phyloP scores from a whole-genome alignment of 352 stramenopile species.

The Pythium phragmitis region DNA sequence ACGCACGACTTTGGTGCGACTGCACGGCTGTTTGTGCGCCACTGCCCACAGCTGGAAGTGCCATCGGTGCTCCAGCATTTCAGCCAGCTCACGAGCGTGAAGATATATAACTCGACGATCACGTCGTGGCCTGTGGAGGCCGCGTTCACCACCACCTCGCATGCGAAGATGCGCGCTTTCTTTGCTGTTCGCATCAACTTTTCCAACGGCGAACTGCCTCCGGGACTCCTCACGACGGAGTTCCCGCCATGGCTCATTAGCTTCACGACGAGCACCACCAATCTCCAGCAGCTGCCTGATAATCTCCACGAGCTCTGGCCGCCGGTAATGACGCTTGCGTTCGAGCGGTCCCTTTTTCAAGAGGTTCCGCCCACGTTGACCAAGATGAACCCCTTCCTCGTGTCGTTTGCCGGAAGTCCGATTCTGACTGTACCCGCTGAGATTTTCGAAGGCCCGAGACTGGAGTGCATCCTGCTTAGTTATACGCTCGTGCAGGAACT shows the following conservation, averaged over 20 bases:
- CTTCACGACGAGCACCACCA: background rate
- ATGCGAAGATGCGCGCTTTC: background rate
- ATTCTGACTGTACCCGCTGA: background rate
- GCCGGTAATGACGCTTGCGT: background rate
- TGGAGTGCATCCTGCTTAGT: background rate
- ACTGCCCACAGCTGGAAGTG: background rate
- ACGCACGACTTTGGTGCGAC: background rate
- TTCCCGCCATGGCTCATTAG: constrained; percentile 1
- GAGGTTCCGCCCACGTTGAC: background rate
- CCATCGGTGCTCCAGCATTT: background rate
- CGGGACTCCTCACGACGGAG: background rate
- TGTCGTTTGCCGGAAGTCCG: background rate
- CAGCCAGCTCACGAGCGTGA: background rate
- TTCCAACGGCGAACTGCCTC: background rate
- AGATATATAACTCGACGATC: background rate
- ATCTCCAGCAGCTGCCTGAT: background rate
- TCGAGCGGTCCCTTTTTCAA: background rate
- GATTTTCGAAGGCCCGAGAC: background rate
- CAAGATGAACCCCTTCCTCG: background rate
- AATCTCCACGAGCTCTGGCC: constrained; percentile 6
- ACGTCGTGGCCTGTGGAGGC: background rate
- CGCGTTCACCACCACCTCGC: background rate
- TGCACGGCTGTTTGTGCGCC: background rate
- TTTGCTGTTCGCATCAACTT: constrained; percentile 1
- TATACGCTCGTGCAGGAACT: background rate